phyloP scores from a whole-genome alignment of 805 yeast species.

The Hermanozyma aechmeae region DNA sequence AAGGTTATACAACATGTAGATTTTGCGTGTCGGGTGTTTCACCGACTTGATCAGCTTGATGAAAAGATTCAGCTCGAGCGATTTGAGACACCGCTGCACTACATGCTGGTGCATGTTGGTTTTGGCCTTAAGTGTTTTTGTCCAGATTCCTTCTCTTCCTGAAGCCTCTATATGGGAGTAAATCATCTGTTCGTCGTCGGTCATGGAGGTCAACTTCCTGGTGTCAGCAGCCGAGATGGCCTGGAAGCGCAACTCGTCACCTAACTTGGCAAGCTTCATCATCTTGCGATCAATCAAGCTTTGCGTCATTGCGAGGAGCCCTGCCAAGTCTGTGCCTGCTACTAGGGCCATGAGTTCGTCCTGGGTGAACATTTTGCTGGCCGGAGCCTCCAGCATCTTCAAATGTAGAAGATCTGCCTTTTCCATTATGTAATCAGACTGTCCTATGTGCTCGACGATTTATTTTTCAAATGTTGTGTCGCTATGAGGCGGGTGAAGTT shows the following conservation, averaged over 20 bases:
- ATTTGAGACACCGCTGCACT: constrained; percentile 74
- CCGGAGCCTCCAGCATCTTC: constrained; percentile 47
- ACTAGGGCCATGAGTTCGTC: constrained; percentile 51
- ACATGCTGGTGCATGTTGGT: constrained; percentile 88
- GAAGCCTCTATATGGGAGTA: constrained; percentile 88
- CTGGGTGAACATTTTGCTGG: constrained; percentile 52
- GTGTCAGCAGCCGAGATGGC: constrained; percentile 72
- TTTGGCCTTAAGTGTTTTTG: constrained; percentile 79
- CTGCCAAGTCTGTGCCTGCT: constrained; percentile 32
- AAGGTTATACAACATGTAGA: constrained; percentile 87
- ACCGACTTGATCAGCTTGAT: constrained; percentile 89
- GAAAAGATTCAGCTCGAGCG: constrained; percentile 68
- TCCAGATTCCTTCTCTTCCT: constrained; percentile 95
- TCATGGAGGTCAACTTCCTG: constrained; percentile 64
- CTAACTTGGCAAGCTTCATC: constrained; percentile 59
- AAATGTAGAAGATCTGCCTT: constrained; percentile 51
- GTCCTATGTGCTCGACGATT: background rate
- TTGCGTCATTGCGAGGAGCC: constrained; percentile 41
- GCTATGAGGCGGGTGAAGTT: no score
- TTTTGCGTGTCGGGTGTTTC: constrained; percentile 87
- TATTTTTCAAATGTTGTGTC: constrained; percentile 1
- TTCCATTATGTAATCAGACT: constrained; percentile 12
- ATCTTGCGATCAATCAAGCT: constrained; percentile 48
- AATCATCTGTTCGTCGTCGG: constrained; percentile 81
- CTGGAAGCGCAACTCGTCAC: constrained; percentile 62